Evolutionary conservation across 1,139 yeast genomes (phyloP), one percentile per base, ranked within the genome.

Genomic region (Saccharomyces hybrid): DNA sequence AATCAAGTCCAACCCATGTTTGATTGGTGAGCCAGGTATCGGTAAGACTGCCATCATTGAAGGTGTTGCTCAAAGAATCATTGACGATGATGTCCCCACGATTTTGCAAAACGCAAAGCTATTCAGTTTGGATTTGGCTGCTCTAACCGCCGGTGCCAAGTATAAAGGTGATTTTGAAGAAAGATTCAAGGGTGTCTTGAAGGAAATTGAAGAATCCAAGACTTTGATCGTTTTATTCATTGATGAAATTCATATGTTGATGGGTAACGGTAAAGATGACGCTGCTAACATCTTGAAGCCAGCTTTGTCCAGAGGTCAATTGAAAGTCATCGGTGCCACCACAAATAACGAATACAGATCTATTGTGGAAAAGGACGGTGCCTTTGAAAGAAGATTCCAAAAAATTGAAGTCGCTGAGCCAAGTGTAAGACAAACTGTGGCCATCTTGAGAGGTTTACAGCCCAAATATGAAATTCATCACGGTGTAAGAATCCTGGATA

Each of bases 161-260:
- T 91, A 89, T 72, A 95, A 91, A 73, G 99, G 99, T 73, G 99
- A 93, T 69, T 93, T 93, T 68, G 99, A 93, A 76, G 99, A 93
- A 75, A 84, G 99, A 74, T 79, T 93, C 66, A 93, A 95, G 74
- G 98, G 98, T 60, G 99, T 93, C 24, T 77, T 93, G 68, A 88
- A 84, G 69, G 99, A 95, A 66, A 87, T 93, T 65, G 97, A 89
- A 70, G 88, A 89, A 62, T 83, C 97, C 1, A 84, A 85, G 63
- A 88, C 83, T 52, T 80, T 89, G 81, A 90, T 93, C 62, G 84
- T 91, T 62, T 78, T 91, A 59, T 93, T 93, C 74, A 88, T 91
- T 64, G 98, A 93, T 73, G 99, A 93, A 75, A 91, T 91, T 67
- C 99, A 93, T 74, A 91, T 93, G 97, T 82, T 95, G 64, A 93